These are phyloP conservation scores for Cornus suecica DNA, from an alignment of 148 eudicot genomes.

Conservation along the genomic window DNA sequence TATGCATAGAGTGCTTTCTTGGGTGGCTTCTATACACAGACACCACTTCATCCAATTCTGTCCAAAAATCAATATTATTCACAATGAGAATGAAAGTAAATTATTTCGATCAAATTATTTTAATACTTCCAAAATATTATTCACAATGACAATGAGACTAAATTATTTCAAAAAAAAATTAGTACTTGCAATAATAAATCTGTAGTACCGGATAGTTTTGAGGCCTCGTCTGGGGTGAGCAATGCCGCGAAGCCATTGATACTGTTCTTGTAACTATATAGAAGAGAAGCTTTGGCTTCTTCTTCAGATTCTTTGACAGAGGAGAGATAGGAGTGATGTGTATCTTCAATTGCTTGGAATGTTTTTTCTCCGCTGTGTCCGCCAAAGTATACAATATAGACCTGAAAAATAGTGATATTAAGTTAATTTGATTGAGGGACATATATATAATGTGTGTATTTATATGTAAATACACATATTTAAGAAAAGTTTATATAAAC, in stretches of 20 bases:
- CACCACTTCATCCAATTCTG: constrained; percentile 65
- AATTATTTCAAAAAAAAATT: too few relatives aligned
- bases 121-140: too few relatives aligned
- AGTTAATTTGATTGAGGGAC: not conserved
- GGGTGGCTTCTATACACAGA: constrained; percentile 63
- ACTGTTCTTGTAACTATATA: constrained; percentile 81
- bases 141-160: too few relatives aligned
- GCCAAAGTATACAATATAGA: constrained; percentile 76
- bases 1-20: constrained; percentile 58
- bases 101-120: too few relatives aligned
- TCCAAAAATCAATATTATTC: not conserved
- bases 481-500: not conserved
- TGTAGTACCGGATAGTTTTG: constrained; percentile 47
- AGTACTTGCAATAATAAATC: too few relatives aligned
- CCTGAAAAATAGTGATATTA: constrained; percentile 29
- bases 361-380: constrained; percentile 65
- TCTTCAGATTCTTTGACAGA: constrained; percentile 68
- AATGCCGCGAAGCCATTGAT: constrained; percentile 88
- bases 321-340: constrained; percentile 56
- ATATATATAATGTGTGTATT: not conserved
- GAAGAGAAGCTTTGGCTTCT: constrained; percentile 64
- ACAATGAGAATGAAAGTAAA: not conserved
- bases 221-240: constrained; percentile 70
- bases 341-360: constrained; percentile 58
- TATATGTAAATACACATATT: not conserved